A percentile compares a stretch with the other conserved stretches of the same genome.
These are phyloP conservation scores for Rosellinia necatrix DNA, from an alignment of 2,329 filamentous ascomycete species.

Conservation along the genomic window DNA sequence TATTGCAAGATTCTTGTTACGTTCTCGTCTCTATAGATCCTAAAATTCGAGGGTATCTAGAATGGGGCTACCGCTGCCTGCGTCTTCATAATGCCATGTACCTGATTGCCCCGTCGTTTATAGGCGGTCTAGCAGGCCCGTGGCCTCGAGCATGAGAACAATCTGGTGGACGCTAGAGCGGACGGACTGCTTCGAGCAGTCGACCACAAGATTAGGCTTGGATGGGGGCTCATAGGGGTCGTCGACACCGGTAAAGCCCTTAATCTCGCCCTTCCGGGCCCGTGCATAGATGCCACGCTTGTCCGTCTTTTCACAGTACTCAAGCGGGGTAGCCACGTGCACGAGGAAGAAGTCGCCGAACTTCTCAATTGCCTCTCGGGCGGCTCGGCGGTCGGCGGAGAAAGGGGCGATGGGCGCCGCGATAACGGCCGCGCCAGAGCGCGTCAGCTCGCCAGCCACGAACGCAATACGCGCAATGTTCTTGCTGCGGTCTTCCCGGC, in stretches of 20 bases:
- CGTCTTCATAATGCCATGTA: conserved; percentile 1
- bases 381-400: conserved; percentile 74
- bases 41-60: conserved; percentile 13
- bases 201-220: conserved; percentile 83
- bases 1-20: conserved; percentile 11
- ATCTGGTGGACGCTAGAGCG: conserved; percentile 97
- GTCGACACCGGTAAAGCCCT: conserved; percentile 97
- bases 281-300: conserved; percentile 86
- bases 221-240: conserved; percentile 89
- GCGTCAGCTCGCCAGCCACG: conserved; percentile 92
- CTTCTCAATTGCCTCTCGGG: conserved; percentile 84
- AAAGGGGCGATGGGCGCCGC: conserved; percentile 96
- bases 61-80: conserved; percentile 16
- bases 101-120: conserved; percentile 38
- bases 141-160: conserved; percentile 85
- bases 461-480: conserved; percentile 98
- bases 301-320: conserved; percentile 94
- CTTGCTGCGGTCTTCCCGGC: conserved; percentile 85
- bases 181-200: conserved; percentile 84
- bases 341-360: conserved; percentile 92
- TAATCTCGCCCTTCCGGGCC: conserved; percentile 87
- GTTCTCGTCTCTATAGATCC: conserved; percentile 14
- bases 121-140: conserved; percentile 79
- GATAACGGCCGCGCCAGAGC: conserved; percentile 91
- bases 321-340: conserved; percentile 90